These are phyloP conservation scores for Davidsoniella eucalypti DNA, from an alignment of 2,329 filamentous ascomycete genomes.

Conservation along the genomic window DNA sequence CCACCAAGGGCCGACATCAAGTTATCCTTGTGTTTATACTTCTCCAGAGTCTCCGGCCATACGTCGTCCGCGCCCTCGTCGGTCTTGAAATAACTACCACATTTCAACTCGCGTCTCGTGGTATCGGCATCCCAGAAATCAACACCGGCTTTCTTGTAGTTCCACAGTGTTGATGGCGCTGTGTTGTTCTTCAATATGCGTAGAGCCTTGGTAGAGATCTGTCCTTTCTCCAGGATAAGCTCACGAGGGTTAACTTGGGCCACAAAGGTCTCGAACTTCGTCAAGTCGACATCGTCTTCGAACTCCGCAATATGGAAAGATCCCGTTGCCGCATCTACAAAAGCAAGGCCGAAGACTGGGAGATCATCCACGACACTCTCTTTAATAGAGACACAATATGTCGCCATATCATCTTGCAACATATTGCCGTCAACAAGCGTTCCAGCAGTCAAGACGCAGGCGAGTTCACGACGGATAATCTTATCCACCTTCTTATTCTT, in stretches of 20 bases:
- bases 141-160: constrained; percentile 66
- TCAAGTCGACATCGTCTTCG: constrained; percentile 79
- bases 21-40: constrained; percentile 61
- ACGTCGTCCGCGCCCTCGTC: constrained; percentile 37
- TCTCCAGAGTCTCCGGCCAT: constrained; percentile 62
- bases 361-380: constrained; percentile 55
- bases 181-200: constrained; percentile 96
- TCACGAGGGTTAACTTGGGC: constrained; percentile 84
- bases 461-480: constrained; percentile 78
- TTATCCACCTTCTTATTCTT: constrained; percentile 68
- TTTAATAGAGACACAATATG: constrained; percentile 91
- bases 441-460: constrained; percentile 78
- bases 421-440: constrained; percentile 91
- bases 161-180: constrained; percentile 85
- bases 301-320: constrained; percentile 92
- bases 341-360: constrained; percentile 79
- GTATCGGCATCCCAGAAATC: constrained; percentile 87
- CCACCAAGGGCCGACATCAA: constrained; percentile 86
- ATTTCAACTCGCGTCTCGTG: constrained; percentile 65
- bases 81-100: constrained; percentile 59
- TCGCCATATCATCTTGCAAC: constrained; percentile 96
- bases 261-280: constrained; percentile 92
- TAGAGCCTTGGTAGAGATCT: constrained; percentile 70
- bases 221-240: constrained; percentile 74
- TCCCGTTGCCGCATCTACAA: constrained; percentile 89